Percentiles rank a stretch among this genome's conserved stretches.
These are phyloP conservation scores for Phalaenopsis aphrodite DNA, from an alignment of 106 monocot genomes.

Conservation along the genomic window DNA sequence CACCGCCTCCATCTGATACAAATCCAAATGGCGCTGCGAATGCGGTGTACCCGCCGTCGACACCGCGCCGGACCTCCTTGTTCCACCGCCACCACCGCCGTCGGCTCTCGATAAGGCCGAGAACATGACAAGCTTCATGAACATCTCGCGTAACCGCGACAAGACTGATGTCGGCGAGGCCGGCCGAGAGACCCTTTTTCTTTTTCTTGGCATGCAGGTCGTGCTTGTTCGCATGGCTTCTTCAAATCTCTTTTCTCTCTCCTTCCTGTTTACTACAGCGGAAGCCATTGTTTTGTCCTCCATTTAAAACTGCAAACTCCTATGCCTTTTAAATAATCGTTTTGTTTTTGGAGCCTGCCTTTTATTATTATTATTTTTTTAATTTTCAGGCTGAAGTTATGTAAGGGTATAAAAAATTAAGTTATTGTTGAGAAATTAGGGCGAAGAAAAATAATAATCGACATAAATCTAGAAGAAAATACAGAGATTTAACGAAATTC, in stretches of 20 bases:
- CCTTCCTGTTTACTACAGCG: background rate
- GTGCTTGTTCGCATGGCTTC: background rate
- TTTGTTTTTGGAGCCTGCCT: too few relatives aligned
- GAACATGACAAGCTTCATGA: constrained; percentile 51
- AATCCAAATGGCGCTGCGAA: constrained; percentile 19
- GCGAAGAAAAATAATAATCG: too few relatives aligned
- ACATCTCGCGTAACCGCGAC: constrained; percentile 54
- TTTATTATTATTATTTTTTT: too few relatives aligned
- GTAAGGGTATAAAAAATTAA: too few relatives aligned
- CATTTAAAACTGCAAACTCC: too few relatives aligned
- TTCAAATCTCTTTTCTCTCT: background rate
- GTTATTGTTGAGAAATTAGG: too few relatives aligned
- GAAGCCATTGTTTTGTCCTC: too few relatives aligned
- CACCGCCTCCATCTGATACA: constrained; percentile 61
- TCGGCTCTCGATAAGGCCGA: constrained; percentile 23
- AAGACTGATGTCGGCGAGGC: constrained; percentile 35
- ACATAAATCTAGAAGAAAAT: too few relatives aligned
- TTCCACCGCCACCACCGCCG: background rate
- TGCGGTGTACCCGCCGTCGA: background rate
- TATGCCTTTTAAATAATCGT: background rate
- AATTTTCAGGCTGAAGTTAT: too few relatives aligned
- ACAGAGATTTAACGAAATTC: too few relatives aligned
- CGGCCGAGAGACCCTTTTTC: background rate
- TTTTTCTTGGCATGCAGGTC: constrained; percentile 42
- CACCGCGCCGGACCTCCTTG: background rate